These are phyloP conservation scores for Psilocybe mexicana DNA, from an alignment of 1,284 basidiomycete genomes.

Conservation along the genomic window DNA sequence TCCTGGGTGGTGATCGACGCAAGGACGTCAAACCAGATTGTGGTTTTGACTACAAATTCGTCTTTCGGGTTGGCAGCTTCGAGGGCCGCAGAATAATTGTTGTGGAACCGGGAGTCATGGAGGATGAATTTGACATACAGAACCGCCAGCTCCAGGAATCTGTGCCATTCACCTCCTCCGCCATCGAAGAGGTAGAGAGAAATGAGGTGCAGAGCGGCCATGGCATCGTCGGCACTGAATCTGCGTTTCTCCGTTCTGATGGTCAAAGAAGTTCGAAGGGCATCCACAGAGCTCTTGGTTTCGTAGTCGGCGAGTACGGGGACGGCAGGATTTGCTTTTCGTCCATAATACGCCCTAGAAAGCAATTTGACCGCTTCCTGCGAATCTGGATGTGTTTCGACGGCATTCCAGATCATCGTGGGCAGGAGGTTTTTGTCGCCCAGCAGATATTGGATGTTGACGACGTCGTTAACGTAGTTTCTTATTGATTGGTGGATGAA, in stretches of 20 bases:
- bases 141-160: constrained; percentile 61
- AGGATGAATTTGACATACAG: constrained; percentile 53
- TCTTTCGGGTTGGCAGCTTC: constrained; percentile 41
- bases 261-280: constrained; percentile 27
- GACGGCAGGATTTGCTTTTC: constrained; percentile 20
- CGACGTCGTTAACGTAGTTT: constrained; percentile 50
- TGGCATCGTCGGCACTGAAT: constrained; percentile 63
- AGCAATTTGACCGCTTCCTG: constrained; percentile 61
- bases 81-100: constrained; percentile 48
- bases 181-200: constrained; percentile 75
- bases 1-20: constrained; percentile 67
- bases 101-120: constrained; percentile 28
- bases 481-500: constrained; percentile 38
- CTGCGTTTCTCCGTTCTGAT: constrained; percentile 16
- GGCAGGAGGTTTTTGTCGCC: constrained; percentile 52
- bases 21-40: constrained; percentile 85
- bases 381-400: constrained; percentile 38
- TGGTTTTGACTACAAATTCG: constrained; percentile 76
- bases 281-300: constrained; percentile 28
- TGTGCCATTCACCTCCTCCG: constrained; percentile 66
- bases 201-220: constrained; percentile 72
- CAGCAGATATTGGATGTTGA: constrained; percentile 67
- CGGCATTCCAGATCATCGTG: constrained; percentile 45
- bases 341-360: constrained; percentile 46
- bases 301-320: constrained; percentile 18